These are phyloP conservation scores for Zopfochytrium polystomum DNA, from an alignment of 371 early-diverging fungal species.

Conservation along the genomic window DNA sequence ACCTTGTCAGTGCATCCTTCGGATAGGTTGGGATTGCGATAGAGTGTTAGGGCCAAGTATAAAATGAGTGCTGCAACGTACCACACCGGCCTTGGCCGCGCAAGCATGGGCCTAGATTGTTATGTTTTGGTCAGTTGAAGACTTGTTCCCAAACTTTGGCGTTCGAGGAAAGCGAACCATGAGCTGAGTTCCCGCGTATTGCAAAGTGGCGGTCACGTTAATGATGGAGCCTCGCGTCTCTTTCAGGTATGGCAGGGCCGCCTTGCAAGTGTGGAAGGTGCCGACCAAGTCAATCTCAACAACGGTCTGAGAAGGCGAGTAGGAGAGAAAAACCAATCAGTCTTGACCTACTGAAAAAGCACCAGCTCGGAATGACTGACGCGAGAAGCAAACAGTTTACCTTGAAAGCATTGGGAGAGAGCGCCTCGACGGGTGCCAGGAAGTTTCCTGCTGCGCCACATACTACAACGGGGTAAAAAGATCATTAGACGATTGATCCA, in stretches of 20 bases:
- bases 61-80: constrained; percentile 26
- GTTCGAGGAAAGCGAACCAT: too few species aligned
- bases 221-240: constrained; percentile 64
- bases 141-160: constrained; percentile 33
- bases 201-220: constrained; percentile 65
- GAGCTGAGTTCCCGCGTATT: constrained; percentile 60
- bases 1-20: constrained; percentile 23
- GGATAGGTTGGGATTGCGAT: constrained; percentile 32
- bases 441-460: constrained; percentile 76
- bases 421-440: constrained; percentile 60
- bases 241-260: constrained; percentile 68
- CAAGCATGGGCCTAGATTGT: constrained; percentile 24
- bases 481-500: neutral
- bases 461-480: constrained; percentile 6
- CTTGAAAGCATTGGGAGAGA: constrained; percentile 73
- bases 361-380: too few species aligned
- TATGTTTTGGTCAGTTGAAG: too few species aligned
- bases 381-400: too few species aligned
- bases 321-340: neutral
- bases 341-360: constrained; percentile 3
- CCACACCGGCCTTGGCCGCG: constrained; percentile 29
- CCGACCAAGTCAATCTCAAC: constrained; percentile 56
- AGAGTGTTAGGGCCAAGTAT: neutral
- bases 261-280: constrained; percentile 77
- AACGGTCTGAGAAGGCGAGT: constrained; percentile 32